These are phyloP conservation scores for Graphiopsis chlorocephala DNA, from an alignment of 2,329 filamentous ascomycete species.

Conservation along the genomic window DNA sequence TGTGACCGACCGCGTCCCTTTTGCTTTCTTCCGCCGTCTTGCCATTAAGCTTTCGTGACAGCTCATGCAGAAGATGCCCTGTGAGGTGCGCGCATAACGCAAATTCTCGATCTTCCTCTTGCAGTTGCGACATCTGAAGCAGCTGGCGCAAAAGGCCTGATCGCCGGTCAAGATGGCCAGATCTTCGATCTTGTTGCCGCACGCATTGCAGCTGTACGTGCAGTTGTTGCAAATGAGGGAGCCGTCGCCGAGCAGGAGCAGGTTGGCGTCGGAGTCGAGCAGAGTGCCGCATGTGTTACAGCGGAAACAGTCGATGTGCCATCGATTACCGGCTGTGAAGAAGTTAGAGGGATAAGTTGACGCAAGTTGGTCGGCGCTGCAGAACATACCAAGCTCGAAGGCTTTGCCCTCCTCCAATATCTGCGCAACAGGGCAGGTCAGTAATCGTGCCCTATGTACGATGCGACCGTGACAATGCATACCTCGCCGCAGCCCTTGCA, in stretches of 20 bases:
- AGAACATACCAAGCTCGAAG: conserved; percentile 81
- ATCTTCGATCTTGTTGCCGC: conserved; percentile 96
- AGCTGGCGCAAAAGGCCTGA: conserved; percentile 95
- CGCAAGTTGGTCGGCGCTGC: neutral
- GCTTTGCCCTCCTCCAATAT: conserved; percentile 98
- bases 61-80: conserved; percentile 99
- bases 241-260: conserved; percentile 93
- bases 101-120: conserved; percentile 99
- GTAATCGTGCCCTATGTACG: conserved; percentile 12
- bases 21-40: conserved; percentile 80
- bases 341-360: conserved; percentile 31
- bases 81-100: conserved; percentile 92
- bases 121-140: conserved; percentile 96
- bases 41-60: conserved; percentile 98
- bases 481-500: conserved; percentile 95
- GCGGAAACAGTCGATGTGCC: conserved; percentile 98
- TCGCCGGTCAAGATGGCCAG: conserved; percentile 95
- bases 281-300: conserved; percentile 94
- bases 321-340: conserved; percentile 78
- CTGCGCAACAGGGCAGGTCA: conserved; percentile 46
- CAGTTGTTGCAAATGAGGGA: conserved; percentile 99
- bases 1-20: conserved; percentile 46
- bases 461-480: conserved; percentile 25
- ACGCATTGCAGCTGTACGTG: conserved; percentile 97
- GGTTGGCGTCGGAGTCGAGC: conserved; percentile 96